Percentiles rank a stretch among this genome's conserved stretches.
These are phyloP conservation scores for Polyporus tsugae DNA, from an alignment of 1,284 basidiomycete species.

Conservation along the genomic window DNA sequence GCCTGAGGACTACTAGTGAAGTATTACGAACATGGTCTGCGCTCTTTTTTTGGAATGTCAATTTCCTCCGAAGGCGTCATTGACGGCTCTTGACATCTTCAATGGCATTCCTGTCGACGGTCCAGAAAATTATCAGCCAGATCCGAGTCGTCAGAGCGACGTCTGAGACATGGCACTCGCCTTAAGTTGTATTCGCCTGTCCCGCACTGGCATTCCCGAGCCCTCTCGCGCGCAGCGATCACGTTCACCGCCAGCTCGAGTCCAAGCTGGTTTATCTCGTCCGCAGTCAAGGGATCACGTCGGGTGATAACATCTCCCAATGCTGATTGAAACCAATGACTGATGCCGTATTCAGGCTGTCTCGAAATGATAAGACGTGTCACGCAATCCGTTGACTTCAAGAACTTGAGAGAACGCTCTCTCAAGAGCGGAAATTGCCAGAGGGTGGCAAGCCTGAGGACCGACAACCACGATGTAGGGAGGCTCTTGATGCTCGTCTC, in stretches of 20 bases:
- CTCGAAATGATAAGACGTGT: neutral
- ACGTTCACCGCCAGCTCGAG: neutral
- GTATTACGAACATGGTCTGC: no score
- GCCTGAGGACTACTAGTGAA: no score
- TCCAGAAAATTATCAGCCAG: no score
- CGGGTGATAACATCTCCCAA: neutral
- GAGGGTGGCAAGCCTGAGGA: slow-evolving; percentile 6
- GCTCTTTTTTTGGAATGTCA: no score
- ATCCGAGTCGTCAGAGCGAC: no score
- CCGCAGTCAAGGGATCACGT: neutral
- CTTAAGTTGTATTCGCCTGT: no score
- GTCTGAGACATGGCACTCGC: no score
- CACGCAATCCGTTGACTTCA: neutral
- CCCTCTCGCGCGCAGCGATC: slow-evolving; percentile 4
- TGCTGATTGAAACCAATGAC: neutral
- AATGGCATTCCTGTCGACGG: no score
- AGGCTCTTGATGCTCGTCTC: neutral
- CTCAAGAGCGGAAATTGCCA: neutral
- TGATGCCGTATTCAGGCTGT: neutral
- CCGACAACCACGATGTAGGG: neutral
- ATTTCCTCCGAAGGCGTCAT: no score
- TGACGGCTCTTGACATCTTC: no score
- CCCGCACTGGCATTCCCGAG: neutral
- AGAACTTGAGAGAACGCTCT: neutral
- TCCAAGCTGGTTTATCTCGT: neutral